Evolutionary conservation across 306 rosid genomes (phyloP), one percentile per base, ranked within the genome.

Genomic region (Malus fusca): DNA sequence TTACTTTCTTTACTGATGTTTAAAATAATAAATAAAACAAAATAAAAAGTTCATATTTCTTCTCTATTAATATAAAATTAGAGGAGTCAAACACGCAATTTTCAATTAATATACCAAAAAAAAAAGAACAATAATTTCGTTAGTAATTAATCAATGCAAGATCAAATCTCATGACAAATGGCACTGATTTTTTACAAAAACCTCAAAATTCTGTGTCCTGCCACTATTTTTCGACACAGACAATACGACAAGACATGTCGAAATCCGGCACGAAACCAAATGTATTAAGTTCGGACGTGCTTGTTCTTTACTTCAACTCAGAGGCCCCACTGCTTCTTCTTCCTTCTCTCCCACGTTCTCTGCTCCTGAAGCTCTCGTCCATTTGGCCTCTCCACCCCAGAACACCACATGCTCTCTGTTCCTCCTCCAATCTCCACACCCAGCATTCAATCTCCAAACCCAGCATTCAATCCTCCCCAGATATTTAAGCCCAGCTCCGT

Each of bases 261-360:
- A 60, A 52, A 37, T 72, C 76, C 79, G 79, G 72, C 72, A 2
- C 17, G 33, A n/a, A 66, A 22, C 22, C 26, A 9, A 37, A 5
- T 30, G 48, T 33, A 35, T 2, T 12, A 8, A 55, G 69, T 73
- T 82, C 74, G 73, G 80, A 84, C 90, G 88, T 90, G 91, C 69
- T 63, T 66, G 11, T 18, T 61, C 46, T 19, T 26, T 43, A 61
- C 44, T 72, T 26, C 74, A 48, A 48, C 43, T 42, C 25, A 21
- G 83, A 17, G 73, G 89, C 62, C 88, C 93, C 88, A 61, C 84
- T 76, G 56, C 44, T 0, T 6, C 40, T 42, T 61, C 66, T 26
- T 25, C 66, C 17, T 61, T 42, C 59, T 42, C 33, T 11, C 74
- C 55, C 84, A 72, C 71, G 78, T 72, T 80, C 11, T 56, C 11